Evolutionary conservation across 2,329 filamentous ascomycete genomes (phyloP), one percentile per base, ranked within the genome.

Genomic region (Orbilia brochopaga): DNA sequence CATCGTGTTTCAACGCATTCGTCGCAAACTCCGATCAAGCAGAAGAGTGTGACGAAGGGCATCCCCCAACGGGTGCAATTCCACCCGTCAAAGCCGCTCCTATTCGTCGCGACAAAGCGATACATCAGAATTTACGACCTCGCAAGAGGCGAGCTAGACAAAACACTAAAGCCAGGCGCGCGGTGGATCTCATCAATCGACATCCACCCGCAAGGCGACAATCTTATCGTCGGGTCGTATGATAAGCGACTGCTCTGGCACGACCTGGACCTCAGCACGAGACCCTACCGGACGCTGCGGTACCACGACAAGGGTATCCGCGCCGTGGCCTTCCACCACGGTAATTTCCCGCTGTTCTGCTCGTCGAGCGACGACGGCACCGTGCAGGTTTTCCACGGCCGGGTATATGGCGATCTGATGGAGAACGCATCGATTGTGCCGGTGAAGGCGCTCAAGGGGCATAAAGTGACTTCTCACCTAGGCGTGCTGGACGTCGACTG

Each of bases 351-450:
- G 17, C 84, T 99, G 37, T 97, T 99, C 78, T 94, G 92, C 0
- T 93, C 97, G 79, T 92, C 91, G 19, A 94, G 90, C 79, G 95
- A 99, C 79, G 94, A 99, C 79, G 94, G 94, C 27, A 91, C 89
- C 19, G 82, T 97, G 75, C 94, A 99, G 80, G 90, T 99, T 60
- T 97, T 97, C 86, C 93, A 97, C 79, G 93, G 92, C 64, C 96
- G 93, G 81, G 93, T 97, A 27, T 92, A 95, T 30, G 91, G 88
- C 73, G 94, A 99, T 79, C 83, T 96, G 79, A 91, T 99, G 86
- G 92, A 96, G 82, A 96, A 96, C 78, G 92, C 94, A 5, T 95
- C 89, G 13, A 96, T 99, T 77, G 94, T 97, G 57, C 94, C 94
- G 7, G 85, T 99, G 74, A 99, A 97, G 84, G 91, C 96, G 77